Evolutionary conservation across 331 rosid species (phyloP).

Genomic region (Pyrus hybrid): DNA sequence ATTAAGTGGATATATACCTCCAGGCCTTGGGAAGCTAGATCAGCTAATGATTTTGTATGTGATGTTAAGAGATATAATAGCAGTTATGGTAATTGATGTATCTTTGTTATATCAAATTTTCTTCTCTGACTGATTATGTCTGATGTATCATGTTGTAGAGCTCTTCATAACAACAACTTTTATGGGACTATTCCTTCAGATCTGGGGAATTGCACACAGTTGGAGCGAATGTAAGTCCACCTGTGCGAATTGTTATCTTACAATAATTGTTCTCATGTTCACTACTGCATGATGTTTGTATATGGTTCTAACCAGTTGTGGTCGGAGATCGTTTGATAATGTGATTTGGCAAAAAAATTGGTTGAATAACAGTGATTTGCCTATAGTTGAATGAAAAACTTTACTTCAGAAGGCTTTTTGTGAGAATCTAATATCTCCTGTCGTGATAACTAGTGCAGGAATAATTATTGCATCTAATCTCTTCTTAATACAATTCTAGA

Average conservation of each 20-base stretch:
- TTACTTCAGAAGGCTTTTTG: not conserved
- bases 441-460: not conserved
- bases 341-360: not conserved
- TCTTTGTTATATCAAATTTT: conserved; percentile 6
- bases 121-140: conserved; percentile 11
- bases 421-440: not conserved
- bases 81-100: conserved; percentile 5
- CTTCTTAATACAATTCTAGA: not conserved
- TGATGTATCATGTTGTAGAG: conserved; percentile 37
- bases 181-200: conserved; percentile 84
- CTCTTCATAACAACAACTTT: conserved; percentile 73
- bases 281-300: not conserved
- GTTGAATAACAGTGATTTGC: not conserved
- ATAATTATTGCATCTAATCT: not conserved
- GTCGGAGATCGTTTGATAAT: not conserved
- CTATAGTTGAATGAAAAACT: not conserved
- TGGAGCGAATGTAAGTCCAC: conserved; percentile 65
- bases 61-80: conserved; percentile 6
- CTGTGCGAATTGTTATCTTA: not conserved
- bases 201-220: conserved; percentile 78
- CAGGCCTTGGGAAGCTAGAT: conserved; percentile 88
- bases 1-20: conserved; percentile 68
- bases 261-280: not conserved
- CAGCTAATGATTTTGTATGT: conserved; percentile 78
- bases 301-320: not conserved